Percentiles rank a stretch among this genome's conserved stretches.
Conservation (phyloP, 108 stramenopile species). For the Pinguiococcus pyrenoidosus region DNA sequence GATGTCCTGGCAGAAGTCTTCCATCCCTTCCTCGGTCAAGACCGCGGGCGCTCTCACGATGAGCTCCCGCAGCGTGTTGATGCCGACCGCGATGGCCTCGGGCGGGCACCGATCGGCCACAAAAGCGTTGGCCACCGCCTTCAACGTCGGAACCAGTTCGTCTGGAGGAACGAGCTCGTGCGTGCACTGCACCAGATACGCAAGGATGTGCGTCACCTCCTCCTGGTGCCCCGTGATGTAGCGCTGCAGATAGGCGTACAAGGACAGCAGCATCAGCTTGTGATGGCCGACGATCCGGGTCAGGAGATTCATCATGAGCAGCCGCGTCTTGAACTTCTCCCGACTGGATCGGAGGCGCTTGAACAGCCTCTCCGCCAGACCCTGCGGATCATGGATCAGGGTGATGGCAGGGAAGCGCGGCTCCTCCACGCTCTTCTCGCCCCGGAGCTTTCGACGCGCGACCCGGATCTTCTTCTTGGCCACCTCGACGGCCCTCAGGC, state of each 20-base stretch:
- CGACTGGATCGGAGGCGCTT: constrained; percentile 36
- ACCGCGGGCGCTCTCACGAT: constrained; percentile 66
- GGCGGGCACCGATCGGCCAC: constrained; percentile 53
- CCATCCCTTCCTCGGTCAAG: constrained; percentile 67
- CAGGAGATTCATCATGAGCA: constrained; percentile 88
- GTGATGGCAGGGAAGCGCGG: constrained; percentile 65
- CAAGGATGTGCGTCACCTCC: constrained; percentile 82
- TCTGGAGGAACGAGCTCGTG: constrained; percentile 88
- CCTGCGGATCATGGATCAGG: constrained; percentile 84
- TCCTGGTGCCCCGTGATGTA: constrained; percentile 69
- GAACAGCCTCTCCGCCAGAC: constrained; percentile 67
- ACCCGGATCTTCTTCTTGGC: background rate
- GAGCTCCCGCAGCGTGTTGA: constrained; percentile 83
- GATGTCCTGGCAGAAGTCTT: constrained; percentile 76
- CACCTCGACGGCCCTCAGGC: background rate
- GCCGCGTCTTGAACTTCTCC: constrained; percentile 15
- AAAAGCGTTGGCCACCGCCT: constrained; percentile 17
- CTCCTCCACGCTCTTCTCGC: background rate
- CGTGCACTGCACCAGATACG: constrained; percentile 87
- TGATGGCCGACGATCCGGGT: constrained; percentile 83
- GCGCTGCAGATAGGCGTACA: constrained; percentile 85
- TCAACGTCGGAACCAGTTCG: constrained; percentile 43
- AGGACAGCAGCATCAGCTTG: constrained; percentile 63
- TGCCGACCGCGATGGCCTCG: constrained; percentile 93
- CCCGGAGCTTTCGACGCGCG: too few relatives aligned